phyloP scores from a whole-genome alignment of 306 rosid species.

The Pterocarpus santalinus region DNA sequence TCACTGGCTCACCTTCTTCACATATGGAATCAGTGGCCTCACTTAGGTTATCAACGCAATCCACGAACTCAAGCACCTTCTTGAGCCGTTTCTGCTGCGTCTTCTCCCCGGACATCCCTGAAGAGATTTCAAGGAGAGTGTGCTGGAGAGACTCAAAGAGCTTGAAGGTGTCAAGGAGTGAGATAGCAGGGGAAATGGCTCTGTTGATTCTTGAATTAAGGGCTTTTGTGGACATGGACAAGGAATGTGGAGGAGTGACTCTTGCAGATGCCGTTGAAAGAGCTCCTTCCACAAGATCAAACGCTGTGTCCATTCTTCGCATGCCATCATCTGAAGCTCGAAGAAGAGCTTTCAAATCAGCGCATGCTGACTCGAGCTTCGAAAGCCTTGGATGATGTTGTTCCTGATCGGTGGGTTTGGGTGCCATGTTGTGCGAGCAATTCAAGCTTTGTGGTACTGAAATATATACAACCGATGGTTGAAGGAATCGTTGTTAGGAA shows the following conservation, averaged over 20 bases:
- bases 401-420: constrained; percentile 34
- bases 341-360: constrained; percentile 64
- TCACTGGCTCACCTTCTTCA: constrained; percentile 75
- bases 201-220: constrained; percentile 76
- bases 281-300: constrained; percentile 58
- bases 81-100: constrained; percentile 46
- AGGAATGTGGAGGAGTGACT: constrained; percentile 71
- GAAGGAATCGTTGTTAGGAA: not conserved
- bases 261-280: constrained; percentile 61
- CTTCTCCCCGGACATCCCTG: constrained; percentile 52
- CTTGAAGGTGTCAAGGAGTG: constrained; percentile 68
- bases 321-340: constrained; percentile 56
- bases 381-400: constrained; percentile 34
- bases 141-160: constrained; percentile 65
- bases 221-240: constrained; percentile 82
- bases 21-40: constrained; percentile 57
- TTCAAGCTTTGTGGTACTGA: not conserved
- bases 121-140: constrained; percentile 54
- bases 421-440: constrained; percentile 40
- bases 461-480: not conserved
- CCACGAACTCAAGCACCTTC: constrained; percentile 62
- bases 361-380: constrained; percentile 64
- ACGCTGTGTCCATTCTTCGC: constrained; percentile 56
- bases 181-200: constrained; percentile 75
- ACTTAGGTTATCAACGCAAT: constrained; percentile 66